Base-by-base conservation (phyloP, 2,329 filamentous ascomycete genomes). In the Ophiocordyceps camponoti-leonardi region DNA sequence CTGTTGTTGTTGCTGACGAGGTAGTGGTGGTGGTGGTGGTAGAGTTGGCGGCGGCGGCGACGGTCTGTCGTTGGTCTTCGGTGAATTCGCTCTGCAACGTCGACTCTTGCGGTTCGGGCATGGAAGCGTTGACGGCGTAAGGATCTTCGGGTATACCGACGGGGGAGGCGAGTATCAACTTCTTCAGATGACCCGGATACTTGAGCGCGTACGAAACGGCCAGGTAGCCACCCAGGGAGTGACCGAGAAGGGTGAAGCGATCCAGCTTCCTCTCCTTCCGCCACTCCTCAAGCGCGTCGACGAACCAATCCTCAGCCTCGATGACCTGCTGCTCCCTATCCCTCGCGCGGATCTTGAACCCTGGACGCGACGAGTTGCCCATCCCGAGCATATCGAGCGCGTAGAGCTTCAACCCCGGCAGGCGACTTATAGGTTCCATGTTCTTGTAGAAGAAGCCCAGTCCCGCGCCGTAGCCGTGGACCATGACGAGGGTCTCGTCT, bases 371-470 rank as follows among this genome's bases (percentile, higher is more conserved):
- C 47, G 85, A 93, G 56, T 93, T 81, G 48, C 90, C 90, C 85
- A 95, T 95, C 48, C 90, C 90, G 16, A 95, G 72, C 72, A 96
- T 78, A 57, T 98, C 90, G n/a, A 98, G 68, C 1, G 90, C 86
- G 59, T 92, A 96, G 18, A 98, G 66, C 56, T 86, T 88, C 79
- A 92, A 93, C 26, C 88, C 87, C 26, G 73, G 69, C 1, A 79
- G 67, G 18, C 88, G 79, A 42, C 82, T 88, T 31, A 98, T 66
- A 6, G 81, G 79, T 62, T 98, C 92, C 49, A 94, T 94, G 60
- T 98, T 98, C 66, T 92, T 90, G 71, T 95, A 98, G 71, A 94
- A 98, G 65, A 98, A 96, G 20, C 90, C 92, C 1, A 98, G 72
- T 0, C 92, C 92, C 2, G 92, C 92, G 42, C 92, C 92, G 61